Percentiles rank a stretch among this genome's conserved stretches.
phyloP scores from a whole-genome alignment of 768 basidiomycete genomes.

The Pholiota microspora region DNA sequence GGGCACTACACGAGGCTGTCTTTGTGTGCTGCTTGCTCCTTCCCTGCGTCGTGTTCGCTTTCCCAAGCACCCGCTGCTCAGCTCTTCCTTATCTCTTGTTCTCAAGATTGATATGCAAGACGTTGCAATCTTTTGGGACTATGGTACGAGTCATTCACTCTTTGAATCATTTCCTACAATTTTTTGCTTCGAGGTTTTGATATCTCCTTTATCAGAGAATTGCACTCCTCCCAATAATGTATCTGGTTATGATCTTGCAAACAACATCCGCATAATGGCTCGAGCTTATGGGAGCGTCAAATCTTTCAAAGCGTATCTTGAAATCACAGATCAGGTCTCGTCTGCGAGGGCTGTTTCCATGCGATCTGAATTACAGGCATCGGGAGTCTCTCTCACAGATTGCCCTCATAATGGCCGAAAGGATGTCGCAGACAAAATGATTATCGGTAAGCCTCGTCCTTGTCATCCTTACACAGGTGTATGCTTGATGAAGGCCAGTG shows the following conservation, averaged over 20 bases:
- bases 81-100: neutral
- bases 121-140: conserved; percentile 43
- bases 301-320: conserved; percentile 31
- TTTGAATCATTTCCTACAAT: neutral
- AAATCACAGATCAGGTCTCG: conserved; percentile 23
- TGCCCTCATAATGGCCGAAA: conserved; percentile 35
- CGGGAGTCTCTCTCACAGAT: conserved; percentile 42
- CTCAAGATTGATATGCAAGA: conserved; percentile 12
- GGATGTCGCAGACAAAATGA: conserved; percentile 49
- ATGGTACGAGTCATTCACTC: conserved; percentile 27
- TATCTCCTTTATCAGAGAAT: conserved; percentile 23
- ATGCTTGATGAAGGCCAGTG: conserved; percentile 10
- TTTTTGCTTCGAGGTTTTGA: neutral
- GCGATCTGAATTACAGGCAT: conserved; percentile 40
- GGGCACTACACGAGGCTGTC: neutral
- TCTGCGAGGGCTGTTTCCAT: conserved; percentile 9
- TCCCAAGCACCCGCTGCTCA: no score
- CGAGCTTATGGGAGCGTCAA: conserved; percentile 27
- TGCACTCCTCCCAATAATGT: conserved; percentile 25
- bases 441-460: conserved; percentile 35
- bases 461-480: neutral
- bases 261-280: conserved; percentile 25
- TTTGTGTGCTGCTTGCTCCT: neutral
- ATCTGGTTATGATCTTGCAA: conserved; percentile 26
- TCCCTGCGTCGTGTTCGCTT: neutral